A percentile compares a stretch with the other conserved stretches of the same genome.
Evolutionary conservation across 2,329 filamentous ascomycete species (phyloP).

Genomic region (Xylaria sp.): DNA sequence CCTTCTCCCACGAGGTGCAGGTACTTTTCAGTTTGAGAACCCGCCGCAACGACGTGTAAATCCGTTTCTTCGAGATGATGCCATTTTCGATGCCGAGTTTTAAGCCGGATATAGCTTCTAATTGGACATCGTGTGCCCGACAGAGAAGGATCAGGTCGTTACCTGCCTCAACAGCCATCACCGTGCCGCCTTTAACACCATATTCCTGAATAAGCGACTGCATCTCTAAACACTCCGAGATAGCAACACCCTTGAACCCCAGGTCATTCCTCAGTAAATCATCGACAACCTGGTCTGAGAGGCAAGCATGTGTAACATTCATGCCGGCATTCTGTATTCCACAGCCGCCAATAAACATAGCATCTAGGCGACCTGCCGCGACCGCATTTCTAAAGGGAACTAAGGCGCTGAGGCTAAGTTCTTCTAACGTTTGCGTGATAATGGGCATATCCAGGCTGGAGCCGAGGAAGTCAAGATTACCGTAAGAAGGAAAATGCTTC

Average conservation of each 20-base stretch:
- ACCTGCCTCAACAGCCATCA: conserved; percentile 97
- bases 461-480: conserved; percentile 91
- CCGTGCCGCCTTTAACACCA: conserved; percentile 94
- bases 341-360: conserved; percentile 95
- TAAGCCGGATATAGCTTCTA: conserved; percentile 90
- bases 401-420: conserved; percentile 89
- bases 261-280: conserved; percentile 88
- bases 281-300: conserved; percentile 93
- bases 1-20: conserved; percentile 91
- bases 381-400: conserved; percentile 94
- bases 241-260: conserved; percentile 89
- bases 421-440: conserved; percentile 93
- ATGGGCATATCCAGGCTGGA: conserved; percentile 93
- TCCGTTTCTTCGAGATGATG: conserved; percentile 83
- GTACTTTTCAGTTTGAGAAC: conserved; percentile 84
- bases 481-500: conserved; percentile 97
- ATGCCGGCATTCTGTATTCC: conserved; percentile 91
- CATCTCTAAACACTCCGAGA: conserved; percentile 97
- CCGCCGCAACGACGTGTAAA: conserved; percentile 81
- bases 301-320: conserved; percentile 94
- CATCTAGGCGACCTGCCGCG: conserved; percentile 81
- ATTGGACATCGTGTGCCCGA: conserved; percentile 85
- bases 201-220: conserved; percentile 95
- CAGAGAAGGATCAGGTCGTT: conserved; percentile 93
- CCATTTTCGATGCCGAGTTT: conserved; percentile 91